A percentile compares a stretch with the other conserved stretches of the same genome.
These are phyloP conservation scores for Cercospora beticola DNA, from an alignment of 2,329 filamentous ascomycete species.

Conservation along the genomic window DNA sequence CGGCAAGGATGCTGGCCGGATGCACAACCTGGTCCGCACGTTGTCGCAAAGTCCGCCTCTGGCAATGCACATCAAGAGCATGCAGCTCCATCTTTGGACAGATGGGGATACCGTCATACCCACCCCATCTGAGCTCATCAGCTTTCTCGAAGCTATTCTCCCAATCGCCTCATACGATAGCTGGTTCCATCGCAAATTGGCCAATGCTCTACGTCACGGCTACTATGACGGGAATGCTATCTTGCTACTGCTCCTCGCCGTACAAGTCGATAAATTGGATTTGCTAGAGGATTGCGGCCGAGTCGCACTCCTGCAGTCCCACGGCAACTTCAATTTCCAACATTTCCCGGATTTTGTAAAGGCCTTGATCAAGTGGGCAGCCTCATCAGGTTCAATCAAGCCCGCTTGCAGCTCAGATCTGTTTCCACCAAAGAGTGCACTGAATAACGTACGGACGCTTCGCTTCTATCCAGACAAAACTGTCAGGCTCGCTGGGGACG, in stretches of 20 bases:
- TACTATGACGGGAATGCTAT: neutral
- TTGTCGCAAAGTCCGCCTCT: neutral
- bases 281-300: neutral
- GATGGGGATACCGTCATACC: neutral
- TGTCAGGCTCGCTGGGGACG: neutral
- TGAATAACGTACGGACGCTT: neutral
- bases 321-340: neutral
- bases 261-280: neutral
- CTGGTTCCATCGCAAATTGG: neutral
- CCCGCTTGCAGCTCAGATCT: neutral
- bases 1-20: neutral
- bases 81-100: neutral
- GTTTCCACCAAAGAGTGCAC: neutral
- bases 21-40: constrained; percentile 1
- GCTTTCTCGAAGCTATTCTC: neutral
- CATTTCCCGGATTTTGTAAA: neutral
- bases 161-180: neutral
- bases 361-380: neutral
- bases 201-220: neutral
- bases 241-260: constrained; percentile 4
- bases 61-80: neutral
- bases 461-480: neutral
- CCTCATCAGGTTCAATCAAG: neutral
- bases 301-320: neutral
- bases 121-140: neutral